Base-by-base conservation (phyloP, 73 alveolate species). In the Paramecium tetraurelia region DNA sequence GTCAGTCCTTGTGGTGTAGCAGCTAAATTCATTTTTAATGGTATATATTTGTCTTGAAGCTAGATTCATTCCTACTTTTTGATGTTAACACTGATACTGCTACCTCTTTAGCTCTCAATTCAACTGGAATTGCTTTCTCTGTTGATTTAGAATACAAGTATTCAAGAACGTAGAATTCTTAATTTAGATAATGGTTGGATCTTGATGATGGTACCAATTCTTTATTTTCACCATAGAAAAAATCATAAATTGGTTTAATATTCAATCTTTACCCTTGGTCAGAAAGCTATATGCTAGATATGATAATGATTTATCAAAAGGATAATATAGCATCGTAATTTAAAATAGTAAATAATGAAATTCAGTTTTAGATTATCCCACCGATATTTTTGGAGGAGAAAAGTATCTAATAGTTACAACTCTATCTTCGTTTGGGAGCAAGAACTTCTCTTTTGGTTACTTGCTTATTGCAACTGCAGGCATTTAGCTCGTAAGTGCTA, bases 151-250 rank as follows among this genome's bases (percentile, higher is more conserved):
- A 46, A 4, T 46, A 80, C 12, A 80, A 80, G 22, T 80, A 44
- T 21, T n/a, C 46, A 18, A 80, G 90, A 44, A 21, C 46, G 1
- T 16, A 12, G 24, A 46, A 80, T 22, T 80, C 43, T 12, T 41
- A 41, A 46, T 80, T 80, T 46, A 80, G 75, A 80, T 80, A 80
- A 46, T 80, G 90, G 90, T 35, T 80, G 12, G 90, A 80, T 44
- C 27, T 80, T 10, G 70, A 41, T 31, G 90, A 80, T 46, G 90
- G 87, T 75, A 53, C 1, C 2, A 16, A 75, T 75, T 75, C 21
- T 5, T 36, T 29, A 16, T 75, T 35, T 38, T 8, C 4, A 71
- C 9, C 5, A 22, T 75, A 75, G 87, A 80, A 41, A 80, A 41
- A 46, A 48, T 22, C 11, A 46, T 80, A 18, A 80, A 80, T 80